Conservation (phyloP, 495 filamentous ascomycete genomes). For the Bacidia rubella region DNA sequence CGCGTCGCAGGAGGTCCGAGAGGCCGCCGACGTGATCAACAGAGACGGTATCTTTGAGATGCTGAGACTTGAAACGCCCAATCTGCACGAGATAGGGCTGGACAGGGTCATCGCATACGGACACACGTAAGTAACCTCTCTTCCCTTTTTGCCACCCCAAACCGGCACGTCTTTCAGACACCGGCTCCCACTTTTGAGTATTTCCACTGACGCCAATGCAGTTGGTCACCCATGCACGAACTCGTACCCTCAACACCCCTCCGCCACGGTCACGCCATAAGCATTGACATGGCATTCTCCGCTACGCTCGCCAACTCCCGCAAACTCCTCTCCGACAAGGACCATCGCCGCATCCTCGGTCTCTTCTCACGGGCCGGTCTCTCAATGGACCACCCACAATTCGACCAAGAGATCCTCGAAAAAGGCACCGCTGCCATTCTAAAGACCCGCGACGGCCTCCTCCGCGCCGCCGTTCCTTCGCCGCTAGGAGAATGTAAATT, state of each 20-base stretch:
- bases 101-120: constrained; percentile 56
- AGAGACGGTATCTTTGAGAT: constrained; percentile 45
- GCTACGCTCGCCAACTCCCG: constrained; percentile 43
- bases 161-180: not conserved
- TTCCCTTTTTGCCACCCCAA: not conserved
- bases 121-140: constrained; percentile 35
- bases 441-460: constrained; percentile 46
- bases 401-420: constrained; percentile 42
- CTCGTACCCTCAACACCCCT: constrained; percentile 45
- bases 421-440: constrained; percentile 47
- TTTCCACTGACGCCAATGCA: constrained; percentile 9
- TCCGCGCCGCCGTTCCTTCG: constrained; percentile 44
- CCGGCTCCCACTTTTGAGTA: not conserved
- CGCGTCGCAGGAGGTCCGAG: constrained; percentile 30
- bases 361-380: constrained; percentile 49
- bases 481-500: constrained; percentile 44
- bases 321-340: constrained; percentile 35
- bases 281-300: constrained; percentile 54
- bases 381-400: constrained; percentile 48
- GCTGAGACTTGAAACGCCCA: constrained; percentile 50
- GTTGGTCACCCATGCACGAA: constrained; percentile 51
- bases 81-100: constrained; percentile 48
- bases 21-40: constrained; percentile 47
- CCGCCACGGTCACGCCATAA: constrained; percentile 52
- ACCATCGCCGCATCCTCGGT: constrained; percentile 39